These are phyloP conservation scores for Ziziphus jujuba DNA, from an alignment of 306 rosid species.

Conservation along the genomic window DNA sequence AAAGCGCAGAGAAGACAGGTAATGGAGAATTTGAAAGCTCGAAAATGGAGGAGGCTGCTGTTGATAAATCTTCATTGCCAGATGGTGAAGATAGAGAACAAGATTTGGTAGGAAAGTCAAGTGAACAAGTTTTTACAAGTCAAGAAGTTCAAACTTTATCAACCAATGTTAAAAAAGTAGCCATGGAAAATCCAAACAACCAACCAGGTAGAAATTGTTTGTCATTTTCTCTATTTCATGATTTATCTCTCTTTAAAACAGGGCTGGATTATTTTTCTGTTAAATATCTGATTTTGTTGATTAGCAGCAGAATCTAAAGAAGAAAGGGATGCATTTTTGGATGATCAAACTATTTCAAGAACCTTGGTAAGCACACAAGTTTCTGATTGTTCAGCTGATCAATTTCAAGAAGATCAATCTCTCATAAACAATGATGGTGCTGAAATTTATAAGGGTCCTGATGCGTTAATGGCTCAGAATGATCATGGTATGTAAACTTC, in stretches of 20 bases:
- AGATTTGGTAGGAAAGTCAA: constrained; percentile 25
- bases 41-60: constrained; percentile 12
- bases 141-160: constrained; percentile 28
- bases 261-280: neutral
- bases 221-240: neutral
- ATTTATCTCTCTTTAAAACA: neutral
- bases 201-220: constrained; percentile 44
- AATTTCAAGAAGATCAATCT: constrained; percentile 40
- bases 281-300: constrained; percentile 9
- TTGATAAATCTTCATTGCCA: constrained; percentile 18
- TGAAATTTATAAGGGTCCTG: constrained; percentile 39
- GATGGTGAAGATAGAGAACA: constrained; percentile 28
- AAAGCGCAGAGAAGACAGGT: constrained; percentile 27
- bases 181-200: constrained; percentile 30
- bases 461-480: constrained; percentile 39
- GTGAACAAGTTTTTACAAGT: constrained; percentile 20
- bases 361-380: constrained; percentile 5
- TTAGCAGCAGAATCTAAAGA: constrained; percentile 20
- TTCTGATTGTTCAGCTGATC: constrained; percentile 27
- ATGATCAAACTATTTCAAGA: constrained; percentile 13
- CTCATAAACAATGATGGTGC: constrained; percentile 37
- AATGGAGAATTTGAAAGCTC: constrained; percentile 31
- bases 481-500: constrained; percentile 30
- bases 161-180: constrained; percentile 27
- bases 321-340: constrained; percentile 3